These are phyloP conservation scores for Rhexocercosporidium sp. DNA, from an alignment of 2,329 filamentous ascomycete species.

Conservation along the genomic window DNA sequence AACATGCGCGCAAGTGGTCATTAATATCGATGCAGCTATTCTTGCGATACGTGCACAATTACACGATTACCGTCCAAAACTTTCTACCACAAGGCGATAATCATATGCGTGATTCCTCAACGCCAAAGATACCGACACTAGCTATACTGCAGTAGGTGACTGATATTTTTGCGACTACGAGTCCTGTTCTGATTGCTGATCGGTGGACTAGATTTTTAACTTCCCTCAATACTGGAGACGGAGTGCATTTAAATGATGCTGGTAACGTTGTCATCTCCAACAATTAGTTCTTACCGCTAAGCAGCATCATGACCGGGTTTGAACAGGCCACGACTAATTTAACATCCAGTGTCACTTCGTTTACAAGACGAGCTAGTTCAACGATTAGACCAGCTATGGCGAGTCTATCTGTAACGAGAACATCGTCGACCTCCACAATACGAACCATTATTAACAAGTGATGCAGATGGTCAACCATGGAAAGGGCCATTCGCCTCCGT, in stretches of 20 bases:
- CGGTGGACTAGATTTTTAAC: constrained; percentile 43
- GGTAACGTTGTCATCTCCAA: constrained; percentile 42
- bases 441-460: background rate
- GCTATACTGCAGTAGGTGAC: constrained; percentile 36
- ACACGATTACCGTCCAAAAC: background rate
- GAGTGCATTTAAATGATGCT: constrained; percentile 43
- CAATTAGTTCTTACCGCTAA: constrained; percentile 36
- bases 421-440: background rate
- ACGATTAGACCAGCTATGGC: background rate
- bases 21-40: constrained; percentile 39
- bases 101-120: background rate
- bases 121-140: background rate
- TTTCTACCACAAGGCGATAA: background rate
- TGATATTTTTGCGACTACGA: constrained; percentile 35
- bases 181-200: constrained; percentile 44
- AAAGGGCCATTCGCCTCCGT: constrained; percentile 3
- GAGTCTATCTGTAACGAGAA: constrained; percentile 5
- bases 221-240: constrained; percentile 41
- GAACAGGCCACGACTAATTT: background rate
- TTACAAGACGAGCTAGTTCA: background rate
- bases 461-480: background rate
- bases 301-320: constrained; percentile 15
- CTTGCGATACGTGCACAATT: constrained; percentile 14
- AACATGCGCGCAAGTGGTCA: constrained; percentile 4
- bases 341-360: background rate